phyloP scores from a whole-genome alignment of 306 rosid species.

The Biancaea sappan region DNA sequence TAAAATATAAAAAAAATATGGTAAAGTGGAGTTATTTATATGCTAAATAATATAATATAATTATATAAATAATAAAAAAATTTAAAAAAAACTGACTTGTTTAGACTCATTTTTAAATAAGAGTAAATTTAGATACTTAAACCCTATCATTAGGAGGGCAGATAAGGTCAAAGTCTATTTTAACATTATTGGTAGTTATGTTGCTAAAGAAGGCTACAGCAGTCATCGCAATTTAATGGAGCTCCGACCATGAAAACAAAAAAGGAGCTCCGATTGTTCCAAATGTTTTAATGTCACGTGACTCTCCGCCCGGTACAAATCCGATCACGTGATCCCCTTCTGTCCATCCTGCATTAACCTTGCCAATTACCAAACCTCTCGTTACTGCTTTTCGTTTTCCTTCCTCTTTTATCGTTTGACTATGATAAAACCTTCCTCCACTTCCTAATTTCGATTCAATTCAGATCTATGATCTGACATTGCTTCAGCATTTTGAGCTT shows the following conservation, averaged over 20 bases:
- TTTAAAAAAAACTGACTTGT: too few relatives aligned
- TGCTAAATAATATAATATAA: too few relatives aligned
- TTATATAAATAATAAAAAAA: too few relatives aligned
- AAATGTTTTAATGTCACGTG: constrained; percentile 48
- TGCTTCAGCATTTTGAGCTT: constrained; percentile 28
- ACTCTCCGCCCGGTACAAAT: constrained; percentile 21
- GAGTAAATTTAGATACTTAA: too few relatives aligned
- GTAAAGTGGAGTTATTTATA: too few relatives aligned
- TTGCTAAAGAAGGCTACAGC: too few relatives aligned
- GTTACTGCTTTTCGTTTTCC: background rate
- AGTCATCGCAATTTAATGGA: background rate
- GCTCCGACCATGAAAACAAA: background rate
- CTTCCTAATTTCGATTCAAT: constrained; percentile 4
- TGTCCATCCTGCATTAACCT: background rate
- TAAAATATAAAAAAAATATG: too few relatives aligned
- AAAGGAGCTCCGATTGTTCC: background rate
- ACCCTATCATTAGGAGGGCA: too few relatives aligned
- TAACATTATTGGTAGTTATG: too few relatives aligned
- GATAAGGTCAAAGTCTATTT: too few relatives aligned
- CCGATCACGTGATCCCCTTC: constrained; percentile 38
- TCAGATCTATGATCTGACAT: constrained; percentile 16
- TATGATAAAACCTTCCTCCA: constrained; percentile 14
- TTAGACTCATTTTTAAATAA: too few relatives aligned
- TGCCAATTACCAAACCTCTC: too few relatives aligned
- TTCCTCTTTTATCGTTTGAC: constrained; percentile 18